Evolutionary conservation across 2,329 filamentous ascomycete genomes (phyloP).

Genomic region (Fragosphaeria purpurea): DNA sequence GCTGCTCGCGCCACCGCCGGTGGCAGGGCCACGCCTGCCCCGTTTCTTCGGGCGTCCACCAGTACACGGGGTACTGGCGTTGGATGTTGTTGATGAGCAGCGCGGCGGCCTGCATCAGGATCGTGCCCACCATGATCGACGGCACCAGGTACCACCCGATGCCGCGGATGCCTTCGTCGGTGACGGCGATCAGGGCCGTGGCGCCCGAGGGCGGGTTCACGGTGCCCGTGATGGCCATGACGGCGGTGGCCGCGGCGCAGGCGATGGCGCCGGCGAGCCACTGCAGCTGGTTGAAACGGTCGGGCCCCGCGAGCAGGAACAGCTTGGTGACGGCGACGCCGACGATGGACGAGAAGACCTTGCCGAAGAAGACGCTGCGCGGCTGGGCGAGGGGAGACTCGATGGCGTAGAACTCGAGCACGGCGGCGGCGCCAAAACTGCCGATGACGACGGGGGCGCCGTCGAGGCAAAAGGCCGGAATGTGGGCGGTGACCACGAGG

Average conservation of each 20-base stretch:
- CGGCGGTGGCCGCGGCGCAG: conserved; percentile 50
- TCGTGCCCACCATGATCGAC: conserved; percentile 48
- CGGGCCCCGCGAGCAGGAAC: conserved; percentile 38
- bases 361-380: conserved; percentile 58
- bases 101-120: conserved; percentile 52
- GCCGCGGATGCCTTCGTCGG: conserved; percentile 39
- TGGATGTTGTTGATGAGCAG: conserved; percentile 61
- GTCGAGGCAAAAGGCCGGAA: conserved; percentile 42
- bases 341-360: conserved; percentile 50
- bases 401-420: conserved; percentile 64
- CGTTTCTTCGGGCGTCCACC: conserved; percentile 49
- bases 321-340: conserved; percentile 56
- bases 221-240: conserved; percentile 63
- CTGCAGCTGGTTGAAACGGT: conserved; percentile 38
- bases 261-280: conserved; percentile 57
- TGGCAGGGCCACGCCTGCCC: conserved; percentile 10
- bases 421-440: conserved; percentile 64
- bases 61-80: conserved; percentile 57
- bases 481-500: conserved; percentile 42
- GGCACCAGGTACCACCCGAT: conserved; percentile 63
- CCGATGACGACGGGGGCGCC: conserved; percentile 53
- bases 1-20: conserved; percentile 8
- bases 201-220: conserved; percentile 67
- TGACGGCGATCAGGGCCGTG: conserved; percentile 59
- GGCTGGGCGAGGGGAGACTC: conserved; percentile 65